Evolutionary conservation across 176 grass and related monocot genomes (phyloP).

Genomic region (Lolium rigidum): DNA sequence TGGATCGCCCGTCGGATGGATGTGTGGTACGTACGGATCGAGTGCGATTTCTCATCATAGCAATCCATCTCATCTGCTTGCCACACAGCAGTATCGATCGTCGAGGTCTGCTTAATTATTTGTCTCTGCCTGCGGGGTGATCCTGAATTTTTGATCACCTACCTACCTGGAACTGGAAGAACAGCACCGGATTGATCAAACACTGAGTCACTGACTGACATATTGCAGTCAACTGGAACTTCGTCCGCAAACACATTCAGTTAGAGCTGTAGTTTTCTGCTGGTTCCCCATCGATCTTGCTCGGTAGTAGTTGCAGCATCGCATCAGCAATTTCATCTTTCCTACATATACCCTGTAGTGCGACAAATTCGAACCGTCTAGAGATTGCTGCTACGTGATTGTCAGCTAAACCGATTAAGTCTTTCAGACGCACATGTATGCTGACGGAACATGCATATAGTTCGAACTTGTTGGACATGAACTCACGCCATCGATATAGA

Average conservation of each 20-base stretch:
- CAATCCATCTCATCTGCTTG: slow-evolving; percentile 31
- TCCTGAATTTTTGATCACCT: not conserved
- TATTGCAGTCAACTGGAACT: not conserved
- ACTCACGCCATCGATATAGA: not conserved
- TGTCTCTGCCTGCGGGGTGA: not conserved
- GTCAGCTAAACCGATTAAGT: not conserved
- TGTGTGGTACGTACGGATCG: slow-evolving; percentile 17
- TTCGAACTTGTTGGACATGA: slow-evolving; percentile 7
- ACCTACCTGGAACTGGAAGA: not conserved
- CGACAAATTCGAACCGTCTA: not conserved
- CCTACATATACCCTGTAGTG: not conserved
- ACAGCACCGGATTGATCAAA: not conserved
- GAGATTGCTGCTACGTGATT: slow-evolving; percentile 14
- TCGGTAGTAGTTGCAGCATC: not conserved
- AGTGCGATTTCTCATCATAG: slow-evolving; percentile 39
- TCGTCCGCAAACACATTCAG: not conserved
- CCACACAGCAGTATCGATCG: slow-evolving; percentile 8
- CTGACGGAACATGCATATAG: too few relatives aligned
- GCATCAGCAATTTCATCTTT: not conserved
- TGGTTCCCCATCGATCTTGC: not conserved
- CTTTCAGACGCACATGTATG: too few relatives aligned
- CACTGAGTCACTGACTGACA: not conserved
- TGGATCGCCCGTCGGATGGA: slow-evolving; percentile 22
- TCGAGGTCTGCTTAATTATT: not conserved
- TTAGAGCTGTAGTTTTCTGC: not conserved